Evolutionary conservation across 2,329 filamentous ascomycete species (phyloP), one percentile per base, ranked within the genome.

Genomic region (Pyricularia grisea): DNA sequence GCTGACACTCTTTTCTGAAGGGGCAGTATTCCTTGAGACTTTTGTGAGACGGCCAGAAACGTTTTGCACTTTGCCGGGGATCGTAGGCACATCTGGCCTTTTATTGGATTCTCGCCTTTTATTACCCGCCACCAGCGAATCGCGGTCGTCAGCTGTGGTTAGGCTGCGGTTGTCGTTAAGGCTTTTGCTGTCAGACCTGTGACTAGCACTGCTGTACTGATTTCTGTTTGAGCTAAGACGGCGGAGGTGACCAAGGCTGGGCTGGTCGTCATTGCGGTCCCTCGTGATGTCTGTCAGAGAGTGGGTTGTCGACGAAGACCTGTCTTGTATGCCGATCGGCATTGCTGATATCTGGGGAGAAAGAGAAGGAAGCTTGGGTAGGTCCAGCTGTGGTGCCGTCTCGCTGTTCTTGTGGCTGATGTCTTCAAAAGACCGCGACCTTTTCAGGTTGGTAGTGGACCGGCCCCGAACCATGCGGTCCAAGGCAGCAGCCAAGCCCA

Each of bases 401-500:
- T 11, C 31, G 28, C 5, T 20, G 31, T 23, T 63, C 65, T 7
- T 69, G 55, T 11, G 69, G n/a, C 64, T 36, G 10, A 27, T 61
- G 42, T 72, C 72, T 20, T 74, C 76, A 20, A 76, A 72, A 14
- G 77, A 74, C 72, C 76, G 76, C 58, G 74, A 68, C 69, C 75
- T 77, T 25, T 74, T 71, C 33, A 75, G 74, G 28, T 70, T 71
- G n/a, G 73, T 72, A 0, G 77, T 72, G 23, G 66, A 58, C 50
- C 73, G 74, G 27, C 72, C 72, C 68, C 74, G 75, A 67, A 76
- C 76, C 71, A 87, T 77, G 69, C 83, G 81, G 64, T 89, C 86
- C 12, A 91, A 81, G 3, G 88, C 88, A 11, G 88, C 88, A 0
- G 87, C 85, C 9, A 92, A 81, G 4, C 88, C 88, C 1, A 88